Percentiles rank a stretch among this genome's conserved stretches.
Evolutionary conservation across 2,329 filamentous ascomycete species (phyloP).

Genomic region (Colletotrichum kahawae): DNA sequence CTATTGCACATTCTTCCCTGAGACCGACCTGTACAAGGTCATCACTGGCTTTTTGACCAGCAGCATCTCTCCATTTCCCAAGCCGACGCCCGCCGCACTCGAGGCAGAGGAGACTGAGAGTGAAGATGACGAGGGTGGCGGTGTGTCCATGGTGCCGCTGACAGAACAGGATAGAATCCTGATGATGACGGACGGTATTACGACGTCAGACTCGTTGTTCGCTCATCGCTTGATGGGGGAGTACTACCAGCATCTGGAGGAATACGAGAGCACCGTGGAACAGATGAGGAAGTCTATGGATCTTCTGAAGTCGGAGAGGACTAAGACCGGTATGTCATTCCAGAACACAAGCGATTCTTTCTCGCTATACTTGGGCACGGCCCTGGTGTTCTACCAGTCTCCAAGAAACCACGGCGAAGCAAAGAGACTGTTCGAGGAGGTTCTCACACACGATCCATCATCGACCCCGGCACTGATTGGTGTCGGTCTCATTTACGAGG

Average conservation of each 20-base stretch:
- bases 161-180: conserved; percentile 80
- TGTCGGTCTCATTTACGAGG: conserved; percentile 88
- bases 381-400: conserved; percentile 87
- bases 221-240: conserved; percentile 84
- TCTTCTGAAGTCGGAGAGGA: conserved; percentile 63
- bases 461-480: conserved; percentile 87
- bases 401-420: conserved; percentile 91
- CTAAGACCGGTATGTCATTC: conserved; percentile 72
- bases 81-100: conserved; percentile 28
- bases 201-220: conserved; percentile 73
- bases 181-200: conserved; percentile 78
- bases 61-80: conserved; percentile 81
- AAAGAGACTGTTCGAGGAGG: conserved; percentile 81
- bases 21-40: conserved; percentile 81
- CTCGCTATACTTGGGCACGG: conserved; percentile 81
- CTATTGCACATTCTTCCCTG: conserved; percentile 84
- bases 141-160: conserved; percentile 60
- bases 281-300: conserved; percentile 76
- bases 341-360: conserved; percentile 75
- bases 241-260: conserved; percentile 84
- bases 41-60: conserved; percentile 84
- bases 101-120: conserved; percentile 44
- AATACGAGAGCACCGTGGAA: conserved; percentile 82
- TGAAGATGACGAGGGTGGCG: conserved; percentile 63
- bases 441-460: conserved; percentile 75